These are phyloP conservation scores for Cardiospermum halicacabum DNA, from an alignment of 345 rosid species.

Conservation along the genomic window DNA sequence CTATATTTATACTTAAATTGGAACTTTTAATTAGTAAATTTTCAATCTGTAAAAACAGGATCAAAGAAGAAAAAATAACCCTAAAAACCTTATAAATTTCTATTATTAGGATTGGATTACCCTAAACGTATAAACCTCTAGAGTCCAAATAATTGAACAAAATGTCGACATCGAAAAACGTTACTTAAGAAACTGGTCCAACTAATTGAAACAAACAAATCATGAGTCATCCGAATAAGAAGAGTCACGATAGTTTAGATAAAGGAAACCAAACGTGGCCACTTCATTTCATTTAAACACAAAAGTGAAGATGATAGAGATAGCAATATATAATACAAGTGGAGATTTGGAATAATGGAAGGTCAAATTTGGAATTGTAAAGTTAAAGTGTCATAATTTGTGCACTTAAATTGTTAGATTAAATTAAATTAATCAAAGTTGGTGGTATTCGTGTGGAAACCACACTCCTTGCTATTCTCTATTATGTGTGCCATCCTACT, in stretches of 20 bases:
- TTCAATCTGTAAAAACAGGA: too few species aligned
- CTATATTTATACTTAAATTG: too few species aligned
- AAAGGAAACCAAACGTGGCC: too few species aligned
- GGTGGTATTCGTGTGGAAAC: constrained; percentile 21
- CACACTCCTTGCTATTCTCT: constrained; percentile 14
- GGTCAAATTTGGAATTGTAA: not conserved
- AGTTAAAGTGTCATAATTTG: too few species aligned
- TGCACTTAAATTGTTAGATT: not conserved
- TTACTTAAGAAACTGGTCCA: too few species aligned
- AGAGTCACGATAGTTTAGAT: not conserved
- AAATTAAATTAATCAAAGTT: not conserved
- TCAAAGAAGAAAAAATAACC: too few species aligned
- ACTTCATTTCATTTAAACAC: too few species aligned
- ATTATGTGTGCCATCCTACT: constrained; percentile 9
- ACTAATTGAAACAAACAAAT: too few species aligned
- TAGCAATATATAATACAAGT: not conserved
- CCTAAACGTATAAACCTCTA: not conserved
- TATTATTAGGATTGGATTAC: not conserved
- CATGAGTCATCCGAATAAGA: not conserved
- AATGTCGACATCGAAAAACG: too few species aligned
- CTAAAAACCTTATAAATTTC: too few species aligned
- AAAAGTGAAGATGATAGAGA: not conserved
- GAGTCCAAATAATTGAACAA: not conserved
- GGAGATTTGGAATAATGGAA: not conserved
- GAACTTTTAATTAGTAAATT: too few species aligned